Percentiles rank a stretch among this genome's conserved stretches.
Conservation (phyloP, 768 basidiomycete genomes). For the Boletus sp. region DNA sequence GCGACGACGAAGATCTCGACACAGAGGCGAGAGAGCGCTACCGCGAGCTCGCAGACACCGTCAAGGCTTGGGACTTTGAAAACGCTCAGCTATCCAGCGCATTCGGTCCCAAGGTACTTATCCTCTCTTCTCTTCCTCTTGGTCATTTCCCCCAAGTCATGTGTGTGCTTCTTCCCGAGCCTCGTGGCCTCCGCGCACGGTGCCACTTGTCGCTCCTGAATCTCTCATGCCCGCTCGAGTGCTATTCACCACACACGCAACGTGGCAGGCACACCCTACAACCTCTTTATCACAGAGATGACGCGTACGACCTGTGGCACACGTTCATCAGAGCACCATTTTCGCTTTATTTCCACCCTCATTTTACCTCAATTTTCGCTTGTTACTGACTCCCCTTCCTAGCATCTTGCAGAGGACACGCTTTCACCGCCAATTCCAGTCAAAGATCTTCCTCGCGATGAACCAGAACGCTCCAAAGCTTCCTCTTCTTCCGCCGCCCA, state of each 20-base stretch:
- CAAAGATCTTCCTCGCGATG: slow-evolving; percentile 56
- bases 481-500: slow-evolving; percentile 79
- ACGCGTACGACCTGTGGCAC: not conserved
- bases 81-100: slow-evolving; percentile 72
- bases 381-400: slow-evolving; percentile 8
- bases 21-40: slow-evolving; percentile 69
- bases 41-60: slow-evolving; percentile 71
- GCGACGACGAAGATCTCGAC: slow-evolving; percentile 63
- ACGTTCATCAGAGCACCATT: not conserved
- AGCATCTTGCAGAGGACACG: slow-evolving; percentile 48
- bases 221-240: not conserved
- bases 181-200: slow-evolving; percentile 16
- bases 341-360: not conserved
- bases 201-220: not conserved
- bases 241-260: not conserved
- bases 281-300: not conserved
- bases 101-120: slow-evolving; percentile 63
- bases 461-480: slow-evolving; percentile 57
- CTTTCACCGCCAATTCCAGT: slow-evolving; percentile 46
- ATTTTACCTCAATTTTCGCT: not conserved
- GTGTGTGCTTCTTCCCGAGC: slow-evolving; percentile 8
- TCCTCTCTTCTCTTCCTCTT: not conserved
- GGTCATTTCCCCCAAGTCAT: not conserved
- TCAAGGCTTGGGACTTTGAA: slow-evolving; percentile 75
- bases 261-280: not conserved